Evolutionary conservation across 192 early-diverging fungal genomes (phyloP), one percentile per base, ranked within the genome.

Genomic region (Coemansia sp.): DNA sequence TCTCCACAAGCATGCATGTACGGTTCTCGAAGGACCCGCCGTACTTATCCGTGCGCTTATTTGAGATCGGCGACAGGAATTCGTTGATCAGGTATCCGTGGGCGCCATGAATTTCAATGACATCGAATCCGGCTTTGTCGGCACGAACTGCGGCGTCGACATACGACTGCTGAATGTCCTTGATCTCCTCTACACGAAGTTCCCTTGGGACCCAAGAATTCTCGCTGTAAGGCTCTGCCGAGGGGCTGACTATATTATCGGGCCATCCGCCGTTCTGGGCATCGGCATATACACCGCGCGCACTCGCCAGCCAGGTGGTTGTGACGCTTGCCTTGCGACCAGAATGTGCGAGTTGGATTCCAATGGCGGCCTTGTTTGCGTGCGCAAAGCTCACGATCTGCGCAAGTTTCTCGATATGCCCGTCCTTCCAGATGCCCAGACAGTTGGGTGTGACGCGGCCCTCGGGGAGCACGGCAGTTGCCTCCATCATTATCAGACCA

Each of bases 11-110:
- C 59, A 94, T 89, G 0, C 92, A 87, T 20, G 83, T 76, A 59
- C 95, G 87, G 83, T 97, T 97, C 63, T 95, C 91, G 25, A 95
- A 87, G 3, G 88, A 88, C 0, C 96, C 95, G 45, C 95, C 96
- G 68, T 94, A 98, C 55, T 89, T 54, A 73, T 98, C 96, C 0
- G 91, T 94, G 63, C 96, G 89, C 23, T 86, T 57, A 76, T 98
- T 97, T 56, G 89, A 80, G 38, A 92, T 59, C 2, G 91, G 88
- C 17, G 89, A 90, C 15, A 95, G 65, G 67, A 97, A 96, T 67
- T 87, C 79, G 76, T 89, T 79, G 56, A 92, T 66, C 42, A 97
- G 74, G 74, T 95, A 97, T 7, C 96, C 96, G 76, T 98, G 93
- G 5, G 96, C 94, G 55, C 76, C 85, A 61, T 95, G 95, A 23